These are phyloP conservation scores for Coffea eugenioides DNA, from an alignment of 257 asterid species.

Conservation along the genomic window DNA sequence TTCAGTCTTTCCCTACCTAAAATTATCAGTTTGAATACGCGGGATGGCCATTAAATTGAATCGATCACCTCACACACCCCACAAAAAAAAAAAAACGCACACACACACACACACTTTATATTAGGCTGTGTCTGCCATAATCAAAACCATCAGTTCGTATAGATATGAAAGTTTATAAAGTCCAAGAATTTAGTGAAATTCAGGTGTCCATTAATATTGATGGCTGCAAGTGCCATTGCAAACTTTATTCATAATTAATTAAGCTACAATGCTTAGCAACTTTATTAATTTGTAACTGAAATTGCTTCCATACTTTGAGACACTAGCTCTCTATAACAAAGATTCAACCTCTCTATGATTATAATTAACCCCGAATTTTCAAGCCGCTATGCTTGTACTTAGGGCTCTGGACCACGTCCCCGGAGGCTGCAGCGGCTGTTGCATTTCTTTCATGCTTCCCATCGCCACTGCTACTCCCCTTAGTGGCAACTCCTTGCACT, in stretches of 20 bases:
- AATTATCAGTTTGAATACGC: not conserved
- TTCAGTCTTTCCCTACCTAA: not conserved
- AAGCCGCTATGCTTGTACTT: slow-evolving; percentile 12
- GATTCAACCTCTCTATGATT: not conserved
- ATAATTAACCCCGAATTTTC: not conserved
- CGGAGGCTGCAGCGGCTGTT: not conserved
- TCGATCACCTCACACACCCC: not conserved
- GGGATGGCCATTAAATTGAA: not conserved
- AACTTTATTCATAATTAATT: not conserved
- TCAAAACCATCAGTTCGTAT: not conserved
- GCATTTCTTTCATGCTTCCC: not conserved
- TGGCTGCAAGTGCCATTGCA: not conserved
- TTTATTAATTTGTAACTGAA: not conserved
- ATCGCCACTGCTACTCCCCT: slow-evolving; percentile 6
- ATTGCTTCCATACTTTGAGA: not conserved
- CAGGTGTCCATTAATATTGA: not conserved
- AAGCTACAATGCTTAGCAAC: not conserved
- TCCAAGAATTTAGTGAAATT: not conserved
- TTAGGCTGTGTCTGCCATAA: not conserved
- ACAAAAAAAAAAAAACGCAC: too few species aligned
- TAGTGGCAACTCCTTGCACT: not conserved
- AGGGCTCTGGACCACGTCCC: slow-evolving; percentile 12
- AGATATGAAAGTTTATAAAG: not conserved
- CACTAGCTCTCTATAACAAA: not conserved
- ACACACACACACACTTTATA: too few species aligned